Percentiles rank a stretch among this genome's conserved stretches.
Evolutionary conservation across 2,329 filamentous ascomycete genomes (phyloP).

Genomic region (Cryphonectria carpinicola): DNA sequence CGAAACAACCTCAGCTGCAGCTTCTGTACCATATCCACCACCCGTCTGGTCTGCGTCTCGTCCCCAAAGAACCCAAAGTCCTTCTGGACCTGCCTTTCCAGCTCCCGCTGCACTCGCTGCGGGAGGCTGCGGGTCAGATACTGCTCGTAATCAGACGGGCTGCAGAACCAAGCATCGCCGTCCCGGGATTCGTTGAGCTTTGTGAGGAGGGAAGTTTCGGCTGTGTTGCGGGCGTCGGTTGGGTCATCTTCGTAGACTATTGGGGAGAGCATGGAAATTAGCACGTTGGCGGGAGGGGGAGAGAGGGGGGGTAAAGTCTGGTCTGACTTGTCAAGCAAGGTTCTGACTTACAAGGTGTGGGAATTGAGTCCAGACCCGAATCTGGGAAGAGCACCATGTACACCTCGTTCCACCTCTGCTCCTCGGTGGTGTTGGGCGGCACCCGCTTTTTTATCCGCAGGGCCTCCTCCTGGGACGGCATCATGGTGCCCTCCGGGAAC

Average conservation of each 20-base stretch:
- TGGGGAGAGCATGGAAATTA: not conserved
- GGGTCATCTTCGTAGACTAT: slow-evolving; percentile 27
- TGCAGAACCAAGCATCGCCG: slow-evolving; percentile 23
- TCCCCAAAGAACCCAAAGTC: slow-evolving; percentile 29
- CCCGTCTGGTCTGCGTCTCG: slow-evolving; percentile 23
- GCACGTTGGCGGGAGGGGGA: not conserved
- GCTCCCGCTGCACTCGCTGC: slow-evolving; percentile 26
- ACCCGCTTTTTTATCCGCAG: slow-evolving; percentile 29
- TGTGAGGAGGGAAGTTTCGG: not conserved
- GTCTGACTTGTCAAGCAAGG: not conserved
- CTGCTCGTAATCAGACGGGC: slow-evolving; percentile 27
- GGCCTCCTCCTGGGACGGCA: slow-evolving; percentile 27
- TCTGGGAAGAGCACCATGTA: slow-evolving; percentile 28
- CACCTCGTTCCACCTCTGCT: slow-evolving; percentile 29
- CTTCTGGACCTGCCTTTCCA: slow-evolving; percentile 27
- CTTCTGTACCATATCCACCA: slow-evolving; percentile 29
- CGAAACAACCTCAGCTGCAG: slow-evolving; percentile 27
- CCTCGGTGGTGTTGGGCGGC: slow-evolving; percentile 28
- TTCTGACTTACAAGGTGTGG: slow-evolving; percentile 27
- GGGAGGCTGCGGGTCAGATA: slow-evolving; percentile 27
- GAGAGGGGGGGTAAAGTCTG: not conserved
- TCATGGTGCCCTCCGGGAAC: slow-evolving; percentile 29
- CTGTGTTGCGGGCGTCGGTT: not conserved
- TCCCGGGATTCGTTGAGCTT: not conserved
- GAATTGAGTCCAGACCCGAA: slow-evolving; percentile 13